Evolutionary conservation across 2,329 filamentous ascomycete genomes (phyloP).

Genomic region (Trichoderma semiorbis): DNA sequence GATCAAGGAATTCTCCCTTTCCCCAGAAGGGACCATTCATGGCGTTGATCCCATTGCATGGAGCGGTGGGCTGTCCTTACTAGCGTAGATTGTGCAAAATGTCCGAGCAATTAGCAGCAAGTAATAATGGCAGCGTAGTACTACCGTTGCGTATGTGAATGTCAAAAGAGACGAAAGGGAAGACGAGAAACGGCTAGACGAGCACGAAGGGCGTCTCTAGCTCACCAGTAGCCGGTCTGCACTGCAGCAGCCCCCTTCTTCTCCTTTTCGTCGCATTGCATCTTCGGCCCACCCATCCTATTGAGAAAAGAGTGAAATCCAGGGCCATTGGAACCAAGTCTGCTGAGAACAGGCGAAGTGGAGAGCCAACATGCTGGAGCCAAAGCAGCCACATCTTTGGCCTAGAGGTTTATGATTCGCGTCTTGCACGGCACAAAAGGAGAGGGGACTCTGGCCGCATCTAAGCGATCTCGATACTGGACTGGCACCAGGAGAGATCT

Average conservation of each 20-base stretch:
- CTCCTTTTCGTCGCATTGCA: neutral
- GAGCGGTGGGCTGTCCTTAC: neutral
- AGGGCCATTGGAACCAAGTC: neutral
- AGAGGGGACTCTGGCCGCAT: neutral
- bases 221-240: neutral
- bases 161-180: neutral
- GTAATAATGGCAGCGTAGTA: neutral
- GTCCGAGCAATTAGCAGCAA: neutral
- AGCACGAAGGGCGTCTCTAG: neutral
- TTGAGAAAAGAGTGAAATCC: neutral
- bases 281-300: neutral
- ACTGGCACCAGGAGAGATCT: neutral
- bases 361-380: neutral
- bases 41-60: neutral
- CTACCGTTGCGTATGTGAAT: neutral
- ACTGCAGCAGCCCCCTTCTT: neutral
- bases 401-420: neutral
- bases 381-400: neutral
- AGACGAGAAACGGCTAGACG: neutral
- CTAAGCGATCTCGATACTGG: slow-evolving; percentile 8
- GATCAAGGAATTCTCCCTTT: neutral
- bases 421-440: neutral
- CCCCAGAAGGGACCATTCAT: neutral
- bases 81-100: neutral
- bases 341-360: neutral